These are phyloP conservation scores for Dichomitus squalens DNA, from an alignment of 1,284 basidiomycete genomes.

Conservation along the genomic window DNA sequence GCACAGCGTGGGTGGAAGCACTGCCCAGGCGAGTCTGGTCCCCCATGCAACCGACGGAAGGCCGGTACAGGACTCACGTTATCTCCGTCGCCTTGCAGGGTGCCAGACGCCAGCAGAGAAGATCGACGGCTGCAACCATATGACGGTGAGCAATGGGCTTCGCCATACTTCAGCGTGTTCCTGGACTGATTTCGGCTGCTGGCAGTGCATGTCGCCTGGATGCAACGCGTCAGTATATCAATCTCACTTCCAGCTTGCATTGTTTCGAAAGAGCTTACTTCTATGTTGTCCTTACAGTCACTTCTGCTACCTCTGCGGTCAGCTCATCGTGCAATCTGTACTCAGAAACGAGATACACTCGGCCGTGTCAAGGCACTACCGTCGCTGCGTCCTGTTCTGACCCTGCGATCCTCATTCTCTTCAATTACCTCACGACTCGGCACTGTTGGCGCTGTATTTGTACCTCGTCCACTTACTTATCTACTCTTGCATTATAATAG, in stretches of 20 bases:
- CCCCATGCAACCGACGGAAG: neutral
- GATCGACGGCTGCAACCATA: conserved; percentile 61
- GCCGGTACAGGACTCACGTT: neutral
- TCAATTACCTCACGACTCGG: too few relatives aligned
- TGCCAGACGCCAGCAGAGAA: conserved; percentile 64
- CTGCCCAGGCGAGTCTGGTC: conserved; percentile 49
- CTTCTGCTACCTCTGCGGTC: conserved; percentile 62
- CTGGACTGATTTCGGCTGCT: neutral
- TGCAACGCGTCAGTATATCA: conserved; percentile 52
- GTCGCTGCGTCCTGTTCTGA: conserved; percentile 33
- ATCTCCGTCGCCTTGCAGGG: conserved; percentile 36
- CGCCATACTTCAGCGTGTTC: neutral
- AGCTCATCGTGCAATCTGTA: conserved; percentile 51
- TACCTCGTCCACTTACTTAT: too few relatives aligned
- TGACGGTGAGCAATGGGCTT: conserved; percentile 47
- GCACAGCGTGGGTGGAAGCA: conserved; percentile 54
- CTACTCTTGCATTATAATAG: neutral
- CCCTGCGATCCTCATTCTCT: too few relatives aligned
- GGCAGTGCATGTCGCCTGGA: conserved; percentile 55
- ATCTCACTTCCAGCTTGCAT: neutral
- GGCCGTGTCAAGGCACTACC: conserved; percentile 49
- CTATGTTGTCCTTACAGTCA: conserved; percentile 38
- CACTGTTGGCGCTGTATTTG: neutral
- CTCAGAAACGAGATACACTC: conserved; percentile 42
- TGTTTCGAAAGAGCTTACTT: neutral